phyloP scores from a whole-genome alignment of 202 grass and related monocot species.

The Setaria italica region DNA sequence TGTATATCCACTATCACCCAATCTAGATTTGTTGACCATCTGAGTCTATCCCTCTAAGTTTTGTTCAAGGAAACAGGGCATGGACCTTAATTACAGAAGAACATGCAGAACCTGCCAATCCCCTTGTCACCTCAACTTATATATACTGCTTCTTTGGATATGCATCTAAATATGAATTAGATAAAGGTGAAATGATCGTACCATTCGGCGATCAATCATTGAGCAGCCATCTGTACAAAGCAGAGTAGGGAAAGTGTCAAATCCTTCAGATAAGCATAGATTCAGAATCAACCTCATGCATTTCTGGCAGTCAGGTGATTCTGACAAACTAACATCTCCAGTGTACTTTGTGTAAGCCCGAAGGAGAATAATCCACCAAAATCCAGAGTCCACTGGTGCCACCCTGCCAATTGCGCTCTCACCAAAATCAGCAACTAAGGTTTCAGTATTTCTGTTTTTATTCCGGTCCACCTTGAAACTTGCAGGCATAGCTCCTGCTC shows the following conservation, averaged over 20 bases:
- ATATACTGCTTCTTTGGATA: slow-evolving; percentile 3
- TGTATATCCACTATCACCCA: background rate
- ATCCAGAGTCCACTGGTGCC: slow-evolving; percentile 90
- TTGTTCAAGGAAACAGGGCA: slow-evolving; percentile 11
- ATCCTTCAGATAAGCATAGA: slow-evolving; percentile 90
- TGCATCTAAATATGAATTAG: slow-evolving; percentile 35
- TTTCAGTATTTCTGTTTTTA: slow-evolving; percentile 65
- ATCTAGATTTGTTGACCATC: background rate
- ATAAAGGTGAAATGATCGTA: slow-evolving; percentile 48
- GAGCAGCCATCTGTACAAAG: slow-evolving; percentile 97
- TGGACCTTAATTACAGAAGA: slow-evolving; percentile 7
- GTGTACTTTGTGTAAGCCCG: slow-evolving; percentile 93
- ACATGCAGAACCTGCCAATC: slow-evolving; percentile 36
- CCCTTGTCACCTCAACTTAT: slow-evolving; percentile 20
- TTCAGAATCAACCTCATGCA: slow-evolving; percentile 85
- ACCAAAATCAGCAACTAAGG: slow-evolving; percentile 83
- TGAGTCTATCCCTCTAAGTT: slow-evolving; percentile 6
- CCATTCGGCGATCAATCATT: slow-evolving; percentile 97
- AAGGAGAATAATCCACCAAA: slow-evolving; percentile 98
- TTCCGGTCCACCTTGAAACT: slow-evolving; percentile 93
- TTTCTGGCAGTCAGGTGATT: slow-evolving; percentile 87
- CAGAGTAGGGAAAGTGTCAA: slow-evolving; percentile 94
- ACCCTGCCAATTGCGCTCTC: slow-evolving; percentile 93
- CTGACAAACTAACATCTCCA: slow-evolving; percentile 74
- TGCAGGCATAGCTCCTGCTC: slow-evolving; percentile 89